A percentile compares a stretch with the other conserved stretches of the same genome.
Conservation (phyloP, 495 filamentous ascomycete genomes). For the Penicillium cosmopolitanum region DNA sequence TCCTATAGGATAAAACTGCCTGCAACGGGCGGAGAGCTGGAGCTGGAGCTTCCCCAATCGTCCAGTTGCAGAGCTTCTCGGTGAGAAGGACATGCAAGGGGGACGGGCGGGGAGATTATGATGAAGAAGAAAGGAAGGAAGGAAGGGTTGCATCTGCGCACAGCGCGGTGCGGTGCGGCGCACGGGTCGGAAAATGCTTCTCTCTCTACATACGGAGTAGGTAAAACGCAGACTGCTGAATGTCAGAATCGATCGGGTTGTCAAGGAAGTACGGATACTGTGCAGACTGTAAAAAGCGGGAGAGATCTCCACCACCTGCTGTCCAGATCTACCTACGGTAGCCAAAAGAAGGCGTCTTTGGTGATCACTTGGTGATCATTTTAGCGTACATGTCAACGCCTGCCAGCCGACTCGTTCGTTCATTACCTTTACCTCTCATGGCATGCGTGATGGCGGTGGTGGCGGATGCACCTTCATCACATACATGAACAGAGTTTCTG, state of each 20-base stretch:
- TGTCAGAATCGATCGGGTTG: constrained; percentile 1
- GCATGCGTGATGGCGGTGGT: constrained; percentile 26
- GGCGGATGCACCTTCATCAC: constrained; percentile 27
- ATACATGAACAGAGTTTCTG: constrained; percentile 15
- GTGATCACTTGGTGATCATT: neutral
- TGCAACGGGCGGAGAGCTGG: neutral
- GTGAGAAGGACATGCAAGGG: constrained; percentile 10
- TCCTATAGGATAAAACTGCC: constrained; percentile 10
- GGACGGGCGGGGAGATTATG: neutral
- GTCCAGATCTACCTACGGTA: too few relatives aligned
- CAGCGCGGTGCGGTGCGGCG: too few relatives aligned
- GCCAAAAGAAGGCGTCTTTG: too few relatives aligned
- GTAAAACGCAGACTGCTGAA: constrained; percentile 12
- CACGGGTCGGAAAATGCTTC: constrained; percentile 16
- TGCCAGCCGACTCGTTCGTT: too few relatives aligned
- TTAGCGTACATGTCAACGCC: too few relatives aligned
- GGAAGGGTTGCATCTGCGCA: constrained; percentile 17
- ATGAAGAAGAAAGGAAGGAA: constrained; percentile 17
- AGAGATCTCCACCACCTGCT: too few relatives aligned
- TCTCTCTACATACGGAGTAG: neutral
- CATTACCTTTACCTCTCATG: neutral
- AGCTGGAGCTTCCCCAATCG: constrained; percentile 1
- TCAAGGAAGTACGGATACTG: neutral
- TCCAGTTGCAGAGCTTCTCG: constrained; percentile 4
- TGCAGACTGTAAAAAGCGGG: too few relatives aligned